These are phyloP conservation scores for Rhododendron mucronatum DNA, from an alignment of 148 eudicot species.

Conservation along the genomic window DNA sequence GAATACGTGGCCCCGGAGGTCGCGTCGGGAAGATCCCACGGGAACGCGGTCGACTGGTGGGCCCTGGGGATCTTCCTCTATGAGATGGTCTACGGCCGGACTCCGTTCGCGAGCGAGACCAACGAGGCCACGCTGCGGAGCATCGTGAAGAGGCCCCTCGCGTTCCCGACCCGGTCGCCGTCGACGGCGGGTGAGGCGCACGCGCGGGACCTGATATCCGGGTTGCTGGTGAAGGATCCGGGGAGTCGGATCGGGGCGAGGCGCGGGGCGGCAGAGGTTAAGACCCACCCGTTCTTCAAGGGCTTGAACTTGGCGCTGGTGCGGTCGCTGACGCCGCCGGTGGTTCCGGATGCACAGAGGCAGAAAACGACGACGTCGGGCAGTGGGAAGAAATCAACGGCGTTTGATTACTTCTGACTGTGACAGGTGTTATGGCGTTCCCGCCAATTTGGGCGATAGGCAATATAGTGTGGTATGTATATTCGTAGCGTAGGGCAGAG, in stretches of 20 bases:
- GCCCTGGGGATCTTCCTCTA: slow-evolving; percentile 72
- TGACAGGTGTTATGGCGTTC: slow-evolving; percentile 19
- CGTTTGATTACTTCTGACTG: slow-evolving; percentile 46
- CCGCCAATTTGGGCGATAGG: slow-evolving; percentile 6
- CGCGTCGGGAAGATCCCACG: slow-evolving; percentile 77
- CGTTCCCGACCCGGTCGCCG: slow-evolving; percentile 50
- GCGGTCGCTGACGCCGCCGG: slow-evolving; percentile 58
- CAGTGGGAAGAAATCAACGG: slow-evolving; percentile 13
- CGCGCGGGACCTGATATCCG: slow-evolving; percentile 60
- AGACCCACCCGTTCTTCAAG: slow-evolving; percentile 79
- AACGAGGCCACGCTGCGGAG: slow-evolving; percentile 59
- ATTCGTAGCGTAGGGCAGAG: neutral
- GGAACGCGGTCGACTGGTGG: slow-evolving; percentile 94
- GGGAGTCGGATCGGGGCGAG: slow-evolving; percentile 50
- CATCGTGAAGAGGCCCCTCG: slow-evolving; percentile 53
- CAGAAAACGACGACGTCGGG: slow-evolving; percentile 21
- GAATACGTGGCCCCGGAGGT: slow-evolving; percentile 92
- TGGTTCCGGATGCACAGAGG: slow-evolving; percentile 21
- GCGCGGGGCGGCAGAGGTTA: slow-evolving; percentile 78
- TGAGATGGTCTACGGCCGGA: slow-evolving; percentile 80
- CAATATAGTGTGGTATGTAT: neutral
- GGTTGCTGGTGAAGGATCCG: slow-evolving; percentile 56
- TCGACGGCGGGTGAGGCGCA: slow-evolving; percentile 34
- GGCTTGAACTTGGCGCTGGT: slow-evolving; percentile 71
- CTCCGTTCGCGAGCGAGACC: slow-evolving; percentile 56